Evolutionary conservation across 305 asterid genomes (phyloP).

Genomic region (Euphrasia arctica): DNA sequence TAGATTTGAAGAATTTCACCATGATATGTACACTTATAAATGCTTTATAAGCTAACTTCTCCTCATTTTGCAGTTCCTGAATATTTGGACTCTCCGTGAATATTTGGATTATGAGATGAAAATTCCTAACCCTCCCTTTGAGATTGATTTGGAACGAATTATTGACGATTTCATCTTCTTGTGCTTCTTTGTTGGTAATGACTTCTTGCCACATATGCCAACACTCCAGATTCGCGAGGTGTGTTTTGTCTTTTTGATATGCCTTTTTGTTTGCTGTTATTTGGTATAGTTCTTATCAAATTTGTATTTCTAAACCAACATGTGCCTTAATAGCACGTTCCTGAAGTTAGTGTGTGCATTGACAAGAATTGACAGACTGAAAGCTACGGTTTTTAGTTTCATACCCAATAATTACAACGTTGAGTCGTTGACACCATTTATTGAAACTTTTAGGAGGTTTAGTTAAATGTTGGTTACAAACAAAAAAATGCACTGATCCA

Average conservation of each 20-base stretch:
- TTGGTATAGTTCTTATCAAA: conserved; percentile 12
- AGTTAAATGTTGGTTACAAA: background rate
- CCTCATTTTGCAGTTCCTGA: conserved; percentile 66
- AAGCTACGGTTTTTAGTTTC: background rate
- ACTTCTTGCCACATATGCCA: conserved; percentile 99
- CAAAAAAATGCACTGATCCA: background rate
- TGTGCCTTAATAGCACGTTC: background rate
- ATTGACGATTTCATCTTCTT: conserved; percentile 93
- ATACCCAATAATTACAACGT: conserved; percentile 1
- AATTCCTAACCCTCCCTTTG: conserved; percentile 76
- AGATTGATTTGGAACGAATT: conserved; percentile 79
- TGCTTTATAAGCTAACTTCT: conserved; percentile 21
- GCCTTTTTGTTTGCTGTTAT: conserved; percentile 14
- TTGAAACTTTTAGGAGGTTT: conserved; percentile 13
- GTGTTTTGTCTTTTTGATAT: conserved; percentile 26
- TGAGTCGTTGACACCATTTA: background rate
- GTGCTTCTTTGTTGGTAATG: conserved; percentile 98
- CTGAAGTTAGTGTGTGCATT: conserved; percentile 18
- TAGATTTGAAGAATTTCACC: conserved; percentile 23
- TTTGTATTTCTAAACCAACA: conserved; percentile 5
- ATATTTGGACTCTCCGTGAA: conserved; percentile 97
- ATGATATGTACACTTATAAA: conserved; percentile 6
- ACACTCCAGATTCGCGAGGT: conserved; percentile 99
- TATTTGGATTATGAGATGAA: conserved; percentile 90
- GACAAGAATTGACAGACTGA: conserved; percentile 3